These are phyloP conservation scores for Phytophthora aleatoria DNA, from an alignment of 352 stramenopile genomes.

Conservation along the genomic window DNA sequence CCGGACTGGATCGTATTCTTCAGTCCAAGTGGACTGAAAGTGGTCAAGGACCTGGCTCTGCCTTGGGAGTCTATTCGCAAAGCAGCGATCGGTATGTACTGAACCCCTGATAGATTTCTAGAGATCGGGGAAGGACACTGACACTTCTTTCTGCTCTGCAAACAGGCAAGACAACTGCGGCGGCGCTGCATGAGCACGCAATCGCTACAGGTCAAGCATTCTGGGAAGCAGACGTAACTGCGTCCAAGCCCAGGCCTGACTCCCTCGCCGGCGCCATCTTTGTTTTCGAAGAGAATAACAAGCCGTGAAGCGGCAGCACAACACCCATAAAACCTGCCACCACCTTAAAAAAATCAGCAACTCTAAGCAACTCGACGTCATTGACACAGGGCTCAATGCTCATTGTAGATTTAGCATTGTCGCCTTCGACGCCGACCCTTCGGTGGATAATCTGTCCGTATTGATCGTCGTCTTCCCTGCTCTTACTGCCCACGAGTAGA, in stretches of 20 bases:
- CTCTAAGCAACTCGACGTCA: neutral
- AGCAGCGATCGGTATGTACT: constrained; percentile 67
- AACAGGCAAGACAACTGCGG: constrained; percentile 73
- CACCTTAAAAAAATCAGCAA: neutral
- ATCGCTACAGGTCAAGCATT: constrained; percentile 35
- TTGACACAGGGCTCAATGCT: constrained; percentile 14
- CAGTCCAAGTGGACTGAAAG: constrained; percentile 78
- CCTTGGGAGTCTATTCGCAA: constrained; percentile 72
- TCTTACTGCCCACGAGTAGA: constrained; percentile 3
- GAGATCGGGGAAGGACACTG: constrained; percentile 2
- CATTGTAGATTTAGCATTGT: constrained; percentile 14
- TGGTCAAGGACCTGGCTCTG: constrained; percentile 43
- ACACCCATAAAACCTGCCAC: neutral
- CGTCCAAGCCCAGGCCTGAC: constrained; percentile 59
- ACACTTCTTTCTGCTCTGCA: constrained; percentile 1
- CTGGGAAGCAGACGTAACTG: constrained; percentile 61
- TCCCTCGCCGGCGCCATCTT: constrained; percentile 59
- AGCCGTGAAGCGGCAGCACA: constrained; percentile 9
- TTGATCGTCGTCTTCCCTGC: constrained; percentile 1
- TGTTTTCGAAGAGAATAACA: constrained; percentile 38
- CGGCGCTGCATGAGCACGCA: constrained; percentile 53
- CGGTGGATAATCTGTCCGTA: neutral
- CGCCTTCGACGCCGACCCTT: neutral
- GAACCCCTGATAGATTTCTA: neutral
- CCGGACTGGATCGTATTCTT: constrained; percentile 84